phyloP scores from a whole-genome alignment of 2,329 filamentous ascomycete species.

The Phaeosphaeriaceae sp. region DNA sequence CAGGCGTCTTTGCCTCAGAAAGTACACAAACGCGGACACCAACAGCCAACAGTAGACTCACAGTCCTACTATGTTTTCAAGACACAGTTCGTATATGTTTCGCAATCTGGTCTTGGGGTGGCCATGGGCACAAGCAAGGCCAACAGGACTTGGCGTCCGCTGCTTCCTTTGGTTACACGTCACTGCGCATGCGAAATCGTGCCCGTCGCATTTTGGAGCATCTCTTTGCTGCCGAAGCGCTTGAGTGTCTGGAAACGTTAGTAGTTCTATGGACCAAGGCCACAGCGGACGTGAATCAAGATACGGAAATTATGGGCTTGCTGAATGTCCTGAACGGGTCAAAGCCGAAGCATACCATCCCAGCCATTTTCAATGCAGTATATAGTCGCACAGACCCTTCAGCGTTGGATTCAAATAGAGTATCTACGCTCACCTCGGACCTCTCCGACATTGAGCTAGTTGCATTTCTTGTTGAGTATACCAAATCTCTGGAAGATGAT shows the following conservation, averaged over 20 bases:
- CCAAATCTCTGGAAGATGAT: conserved; percentile 89
- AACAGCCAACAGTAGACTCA: conserved; percentile 91
- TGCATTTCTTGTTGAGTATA: conserved; percentile 88
- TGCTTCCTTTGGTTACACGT: conserved; percentile 90
- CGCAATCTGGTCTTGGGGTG: conserved; percentile 91
- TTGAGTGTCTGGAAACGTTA: conserved; percentile 92
- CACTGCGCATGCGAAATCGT: conserved; percentile 86
- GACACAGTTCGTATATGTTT: conserved; percentile 94
- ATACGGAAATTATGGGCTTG: conserved; percentile 77
- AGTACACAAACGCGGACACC: conserved; percentile 76
- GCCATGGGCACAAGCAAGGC: conserved; percentile 64
- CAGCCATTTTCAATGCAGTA: conserved; percentile 93
- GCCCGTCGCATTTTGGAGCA: conserved; percentile 89
- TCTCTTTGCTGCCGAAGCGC: conserved; percentile 86
- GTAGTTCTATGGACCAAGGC: conserved; percentile 79
- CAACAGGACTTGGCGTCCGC: conserved; percentile 70
- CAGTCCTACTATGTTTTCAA: conserved; percentile 94
- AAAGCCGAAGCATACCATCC: conserved; percentile 87
- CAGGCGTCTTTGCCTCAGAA: conserved; percentile 85
- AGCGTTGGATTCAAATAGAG: conserved; percentile 77
- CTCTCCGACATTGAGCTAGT: conserved; percentile 84
- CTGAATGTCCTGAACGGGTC: conserved; percentile 91
- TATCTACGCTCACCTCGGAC: conserved; percentile 87
- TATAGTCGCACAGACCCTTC: conserved; percentile 90
- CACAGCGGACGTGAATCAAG: conserved; percentile 57